These are phyloP conservation scores for Candida sanyaensis DNA, from an alignment of 1,139 yeast species.

Conservation along the genomic window DNA sequence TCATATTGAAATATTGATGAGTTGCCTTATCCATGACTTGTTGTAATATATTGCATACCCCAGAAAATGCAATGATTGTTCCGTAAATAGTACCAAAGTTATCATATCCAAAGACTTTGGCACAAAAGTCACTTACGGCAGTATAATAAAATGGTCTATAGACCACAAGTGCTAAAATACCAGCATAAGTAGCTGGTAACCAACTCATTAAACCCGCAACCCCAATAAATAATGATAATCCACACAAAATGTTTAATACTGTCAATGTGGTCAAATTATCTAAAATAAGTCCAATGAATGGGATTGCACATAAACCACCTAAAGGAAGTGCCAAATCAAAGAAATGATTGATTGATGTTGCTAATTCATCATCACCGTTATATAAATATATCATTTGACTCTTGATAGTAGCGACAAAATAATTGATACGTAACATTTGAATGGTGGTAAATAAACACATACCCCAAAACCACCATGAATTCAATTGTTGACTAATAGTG, in stretches of 20 bases:
- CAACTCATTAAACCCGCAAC: slow-evolving; percentile 61
- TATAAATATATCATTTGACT: slow-evolving; percentile 76
- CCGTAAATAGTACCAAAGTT: slow-evolving; percentile 96
- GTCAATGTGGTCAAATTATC: slow-evolving; percentile 71
- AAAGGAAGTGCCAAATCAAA: slow-evolving; percentile 85
- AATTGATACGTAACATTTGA: slow-evolving; percentile 89
- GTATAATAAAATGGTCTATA: slow-evolving; percentile 93
- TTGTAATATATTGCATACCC: slow-evolving; percentile 73
- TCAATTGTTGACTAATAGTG: slow-evolving; percentile 61
- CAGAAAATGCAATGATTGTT: slow-evolving; percentile 76
- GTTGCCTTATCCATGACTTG: slow-evolving; percentile 69
- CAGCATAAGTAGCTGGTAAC: slow-evolving; percentile 55
- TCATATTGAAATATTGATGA: slow-evolving; percentile 63
- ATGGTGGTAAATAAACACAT: slow-evolving; percentile 79
- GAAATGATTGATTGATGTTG: slow-evolving; percentile 64
- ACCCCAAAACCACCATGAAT: slow-evolving; percentile 74
- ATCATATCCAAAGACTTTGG: slow-evolving; percentile 90
- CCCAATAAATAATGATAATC: slow-evolving; percentile 63
- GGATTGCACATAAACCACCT: slow-evolving; percentile 84
- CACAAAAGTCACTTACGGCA: slow-evolving; percentile 86
- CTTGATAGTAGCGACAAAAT: slow-evolving; percentile 84
- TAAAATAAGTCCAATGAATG: slow-evolving; percentile 79
- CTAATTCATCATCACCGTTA: slow-evolving; percentile 48
- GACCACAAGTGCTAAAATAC: slow-evolving; percentile 71
- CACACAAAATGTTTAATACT: slow-evolving; percentile 54